Conservation (phyloP, 139 green algal species). For the Chlorella vulgaris region DNA sequence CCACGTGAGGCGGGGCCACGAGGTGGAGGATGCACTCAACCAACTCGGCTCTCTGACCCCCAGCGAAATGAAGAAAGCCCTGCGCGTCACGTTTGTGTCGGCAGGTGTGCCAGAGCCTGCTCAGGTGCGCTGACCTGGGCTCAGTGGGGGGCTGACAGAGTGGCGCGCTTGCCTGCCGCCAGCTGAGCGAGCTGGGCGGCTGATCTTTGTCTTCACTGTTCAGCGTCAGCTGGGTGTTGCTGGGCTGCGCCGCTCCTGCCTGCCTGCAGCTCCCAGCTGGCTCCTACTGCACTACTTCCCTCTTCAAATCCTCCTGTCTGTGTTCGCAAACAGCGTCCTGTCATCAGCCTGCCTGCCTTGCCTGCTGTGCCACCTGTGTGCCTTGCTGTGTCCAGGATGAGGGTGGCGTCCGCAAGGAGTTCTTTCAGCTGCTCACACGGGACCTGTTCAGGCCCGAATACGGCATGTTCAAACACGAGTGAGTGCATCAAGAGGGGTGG, state of each 20-base stretch:
- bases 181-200: too few relatives aligned
- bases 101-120: constrained; percentile 74
- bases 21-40: constrained; percentile 78
- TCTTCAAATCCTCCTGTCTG: not conserved
- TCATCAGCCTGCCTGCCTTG: not conserved
- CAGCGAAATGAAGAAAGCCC: constrained; percentile 76
- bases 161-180: too few relatives aligned
- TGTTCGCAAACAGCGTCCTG: not conserved
- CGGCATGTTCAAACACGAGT: constrained; percentile 84
- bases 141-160: not conserved
- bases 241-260: too few relatives aligned
- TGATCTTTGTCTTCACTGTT: too few relatives aligned
- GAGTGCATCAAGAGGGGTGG: not conserved
- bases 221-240: too few relatives aligned
- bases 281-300: too few relatives aligned
- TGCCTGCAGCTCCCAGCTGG: too few relatives aligned
- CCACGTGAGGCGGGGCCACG: constrained; percentile 63
- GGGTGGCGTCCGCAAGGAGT: constrained; percentile 90
- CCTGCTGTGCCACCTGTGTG: not conserved
- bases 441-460: constrained; percentile 61
- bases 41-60: constrained; percentile 47
- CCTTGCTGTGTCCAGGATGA: constrained; percentile 66
- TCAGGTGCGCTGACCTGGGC: not conserved
- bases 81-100: constrained; percentile 80
- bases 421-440: constrained; percentile 85